Conservation (phyloP, 495 filamentous ascomycete species). For the Annulohypoxylon maeteangense region DNA sequence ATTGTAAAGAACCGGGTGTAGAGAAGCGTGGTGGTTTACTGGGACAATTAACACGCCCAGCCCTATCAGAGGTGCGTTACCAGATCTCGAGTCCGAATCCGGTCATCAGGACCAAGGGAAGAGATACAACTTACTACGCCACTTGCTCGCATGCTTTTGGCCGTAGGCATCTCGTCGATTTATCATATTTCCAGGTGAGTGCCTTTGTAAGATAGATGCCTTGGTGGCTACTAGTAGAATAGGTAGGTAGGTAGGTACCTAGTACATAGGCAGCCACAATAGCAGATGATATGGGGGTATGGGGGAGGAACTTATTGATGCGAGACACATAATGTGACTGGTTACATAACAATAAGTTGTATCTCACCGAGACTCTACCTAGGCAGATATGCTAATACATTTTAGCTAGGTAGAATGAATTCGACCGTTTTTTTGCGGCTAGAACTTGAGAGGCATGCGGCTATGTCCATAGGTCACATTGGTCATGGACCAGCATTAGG, state of each 20-base stretch:
- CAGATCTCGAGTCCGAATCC: slow-evolving; percentile 19
- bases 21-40: slow-evolving; percentile 41
- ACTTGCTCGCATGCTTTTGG: background rate
- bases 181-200: background rate
- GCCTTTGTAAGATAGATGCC: background rate
- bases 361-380: background rate
- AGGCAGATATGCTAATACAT: background rate
- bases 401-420: background rate
- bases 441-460: slow-evolving; percentile 20
- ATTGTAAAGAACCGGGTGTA: slow-evolving; percentile 43
- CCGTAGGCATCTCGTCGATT: slow-evolving; percentile 5
- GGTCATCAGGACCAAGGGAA: slow-evolving; percentile 15
- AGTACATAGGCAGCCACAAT: no score
- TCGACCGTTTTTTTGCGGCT: slow-evolving; percentile 14
- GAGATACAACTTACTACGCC: slow-evolving; percentile 35
- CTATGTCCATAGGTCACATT: slow-evolving; percentile 21
- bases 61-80: slow-evolving; percentile 25
- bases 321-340: background rate
- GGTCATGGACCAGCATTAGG: slow-evolving; percentile 26
- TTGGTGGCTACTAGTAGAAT: background rate
- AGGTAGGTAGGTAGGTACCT: background rate
- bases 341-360: slow-evolving; percentile 9
- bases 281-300: background rate
- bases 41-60: slow-evolving; percentile 36
- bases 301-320: slow-evolving; percentile 3